Evolutionary conservation across 306 rosid species (phyloP).

Genomic region (Senna siamea): DNA sequence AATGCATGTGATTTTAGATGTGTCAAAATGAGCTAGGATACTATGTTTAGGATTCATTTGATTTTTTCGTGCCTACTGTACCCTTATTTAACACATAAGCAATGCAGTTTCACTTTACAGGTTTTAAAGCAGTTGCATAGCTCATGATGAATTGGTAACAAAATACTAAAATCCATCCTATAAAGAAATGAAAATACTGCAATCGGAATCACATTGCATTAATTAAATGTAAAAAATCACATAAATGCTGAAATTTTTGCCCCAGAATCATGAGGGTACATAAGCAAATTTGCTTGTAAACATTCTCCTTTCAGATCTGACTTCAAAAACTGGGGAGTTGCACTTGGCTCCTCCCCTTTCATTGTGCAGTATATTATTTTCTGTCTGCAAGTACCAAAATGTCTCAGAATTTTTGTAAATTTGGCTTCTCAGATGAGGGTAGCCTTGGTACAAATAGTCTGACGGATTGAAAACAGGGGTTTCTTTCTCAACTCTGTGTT

Average conservation of each 20-base stretch:
- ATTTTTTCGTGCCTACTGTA: neutral
- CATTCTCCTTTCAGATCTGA: slow-evolving; percentile 53
- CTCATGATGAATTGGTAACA: slow-evolving; percentile 12
- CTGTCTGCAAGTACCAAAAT: slow-evolving; percentile 54
- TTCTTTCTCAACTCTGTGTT: slow-evolving; percentile 53
- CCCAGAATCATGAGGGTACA: slow-evolving; percentile 48
- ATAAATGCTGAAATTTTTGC: neutral
- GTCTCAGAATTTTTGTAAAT: slow-evolving; percentile 46
- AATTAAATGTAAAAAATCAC: slow-evolving; percentile 11
- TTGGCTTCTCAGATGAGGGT: slow-evolving; percentile 67
- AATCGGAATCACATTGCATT: slow-evolving; percentile 19
- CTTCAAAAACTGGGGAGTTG: slow-evolving; percentile 68
- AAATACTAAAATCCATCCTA: slow-evolving; percentile 12
- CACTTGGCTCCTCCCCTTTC: slow-evolving; percentile 43
- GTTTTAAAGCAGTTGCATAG: neutral
- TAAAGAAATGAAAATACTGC: slow-evolving; percentile 10
- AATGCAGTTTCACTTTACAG: neutral
- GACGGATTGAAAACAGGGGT: slow-evolving; percentile 82
- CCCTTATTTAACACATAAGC: too few relatives aligned
- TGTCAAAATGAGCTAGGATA: neutral
- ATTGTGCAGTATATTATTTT: slow-evolving; percentile 36
- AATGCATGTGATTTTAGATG: neutral
- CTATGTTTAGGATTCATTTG: neutral
- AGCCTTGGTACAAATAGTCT: slow-evolving; percentile 58
- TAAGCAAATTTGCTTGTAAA: slow-evolving; percentile 57